These are phyloP conservation scores for Eucalyptus coolabah DNA, from an alignment of 345 rosid species.

Conservation along the genomic window DNA sequence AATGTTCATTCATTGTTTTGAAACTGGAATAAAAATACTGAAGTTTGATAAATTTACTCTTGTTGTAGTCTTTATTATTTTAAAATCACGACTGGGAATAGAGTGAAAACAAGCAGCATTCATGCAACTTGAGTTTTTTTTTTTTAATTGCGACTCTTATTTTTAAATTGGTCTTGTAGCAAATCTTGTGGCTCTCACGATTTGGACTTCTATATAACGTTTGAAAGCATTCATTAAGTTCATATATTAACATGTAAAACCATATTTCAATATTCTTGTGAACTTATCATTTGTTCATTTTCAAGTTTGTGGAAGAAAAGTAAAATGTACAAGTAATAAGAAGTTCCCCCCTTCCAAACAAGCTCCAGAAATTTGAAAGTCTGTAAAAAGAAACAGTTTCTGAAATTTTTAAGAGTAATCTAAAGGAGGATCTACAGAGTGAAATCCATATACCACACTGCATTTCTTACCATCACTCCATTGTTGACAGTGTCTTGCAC, in stretches of 20 bases:
- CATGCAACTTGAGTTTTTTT: neutral
- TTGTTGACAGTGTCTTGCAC: too few relatives aligned
- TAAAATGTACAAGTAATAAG: neutral
- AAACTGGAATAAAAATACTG: neutral
- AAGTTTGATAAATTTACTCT: neutral
- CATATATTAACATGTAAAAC: neutral
- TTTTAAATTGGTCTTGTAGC: neutral
- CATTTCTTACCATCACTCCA: too few relatives aligned
- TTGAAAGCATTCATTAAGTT: neutral
- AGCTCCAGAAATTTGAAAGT: neutral
- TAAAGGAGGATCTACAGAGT: too few relatives aligned
- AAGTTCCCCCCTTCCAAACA: too few relatives aligned
- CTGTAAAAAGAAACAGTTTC: neutral
- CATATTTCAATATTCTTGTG: neutral
- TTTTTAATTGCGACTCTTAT: neutral
- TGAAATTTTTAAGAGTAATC: neutral
- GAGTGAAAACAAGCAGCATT: neutral
- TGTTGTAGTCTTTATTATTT: neutral
- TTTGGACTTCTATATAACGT: neutral
- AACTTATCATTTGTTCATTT: neutral
- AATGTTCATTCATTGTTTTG: neutral
- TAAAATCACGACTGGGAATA: neutral
- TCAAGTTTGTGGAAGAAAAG: neutral
- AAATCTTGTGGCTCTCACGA: neutral
- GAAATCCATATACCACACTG: too few relatives aligned